Evolutionary conservation across 148 eudicot genomes (phyloP).

Genomic region (Rhododendron griersonianum): DNA sequence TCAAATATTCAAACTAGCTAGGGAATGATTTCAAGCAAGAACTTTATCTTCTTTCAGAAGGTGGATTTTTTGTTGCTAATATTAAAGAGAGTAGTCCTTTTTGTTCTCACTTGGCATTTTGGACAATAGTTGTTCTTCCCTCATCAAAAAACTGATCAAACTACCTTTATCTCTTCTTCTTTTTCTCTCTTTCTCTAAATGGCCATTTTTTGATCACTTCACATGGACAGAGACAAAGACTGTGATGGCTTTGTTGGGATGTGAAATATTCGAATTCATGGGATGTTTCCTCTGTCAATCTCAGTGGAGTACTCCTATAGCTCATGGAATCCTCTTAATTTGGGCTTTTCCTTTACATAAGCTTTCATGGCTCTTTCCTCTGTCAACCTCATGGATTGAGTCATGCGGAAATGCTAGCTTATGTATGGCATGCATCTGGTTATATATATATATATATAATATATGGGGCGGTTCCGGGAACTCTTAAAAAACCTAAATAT

Average conservation of each 20-base stretch:
- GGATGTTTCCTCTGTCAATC: conserved; percentile 3
- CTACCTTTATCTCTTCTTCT: not conserved
- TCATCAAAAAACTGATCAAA: not conserved
- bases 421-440: not conserved
- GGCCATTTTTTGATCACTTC: not conserved
- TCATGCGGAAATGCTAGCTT: not conserved
- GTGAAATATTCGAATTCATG: not conserved
- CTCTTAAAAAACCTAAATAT: not conserved
- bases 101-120: not conserved
- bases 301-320: not conserved
- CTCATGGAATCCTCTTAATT: not conserved
- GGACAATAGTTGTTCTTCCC: not conserved
- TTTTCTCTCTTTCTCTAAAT: not conserved
- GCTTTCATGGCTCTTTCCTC: not conserved
- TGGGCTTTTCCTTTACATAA: not conserved
- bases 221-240: not conserved
- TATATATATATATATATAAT: not conserved
- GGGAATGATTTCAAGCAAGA: not conserved
- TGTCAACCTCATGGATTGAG: not conserved
- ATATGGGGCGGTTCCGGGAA: too few relatives aligned
- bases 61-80: not conserved
- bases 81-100: not conserved
- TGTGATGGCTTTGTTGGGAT: not conserved
- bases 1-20: not conserved
- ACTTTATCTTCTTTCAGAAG: not conserved